A percentile compares a stretch with the other conserved stretches of the same genome.
These are phyloP conservation scores for Xylariaceae sp. DNA, from an alignment of 2,329 filamentous ascomycete species.

Conservation along the genomic window DNA sequence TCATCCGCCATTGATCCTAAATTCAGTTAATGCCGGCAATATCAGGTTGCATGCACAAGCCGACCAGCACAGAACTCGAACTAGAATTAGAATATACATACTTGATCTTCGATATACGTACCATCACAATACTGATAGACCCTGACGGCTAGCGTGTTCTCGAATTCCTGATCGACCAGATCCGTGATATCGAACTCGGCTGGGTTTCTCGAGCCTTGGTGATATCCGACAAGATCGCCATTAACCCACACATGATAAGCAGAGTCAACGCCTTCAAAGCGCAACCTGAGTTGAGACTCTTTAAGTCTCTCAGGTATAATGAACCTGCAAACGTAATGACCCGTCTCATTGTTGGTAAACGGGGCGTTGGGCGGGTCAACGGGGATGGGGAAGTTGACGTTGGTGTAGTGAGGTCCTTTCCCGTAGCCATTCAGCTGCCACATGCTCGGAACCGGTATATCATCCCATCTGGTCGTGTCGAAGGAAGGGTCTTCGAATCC, in stretches of 20 bases:
- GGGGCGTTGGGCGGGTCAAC: slow-evolving; percentile 55
- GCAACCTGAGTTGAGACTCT: slow-evolving; percentile 45
- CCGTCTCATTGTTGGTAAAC: slow-evolving; percentile 48
- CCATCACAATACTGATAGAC: slow-evolving; percentile 60
- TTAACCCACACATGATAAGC: slow-evolving; percentile 60
- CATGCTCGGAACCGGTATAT: slow-evolving; percentile 59
- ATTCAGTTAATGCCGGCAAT: not conserved
- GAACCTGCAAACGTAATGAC: slow-evolving; percentile 50
- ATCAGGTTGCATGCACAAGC: not conserved
- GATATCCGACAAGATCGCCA: slow-evolving; percentile 54
- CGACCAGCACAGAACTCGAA: not conserved
- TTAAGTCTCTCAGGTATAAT: slow-evolving; percentile 36
- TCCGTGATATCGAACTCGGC: slow-evolving; percentile 56
- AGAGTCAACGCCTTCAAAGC: slow-evolving; percentile 60
- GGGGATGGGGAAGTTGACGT: slow-evolving; percentile 61
- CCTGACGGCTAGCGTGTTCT: slow-evolving; percentile 49
- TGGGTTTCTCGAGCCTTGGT: slow-evolving; percentile 56
- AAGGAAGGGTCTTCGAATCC: slow-evolving; percentile 31
- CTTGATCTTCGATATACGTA: slow-evolving; percentile 55
- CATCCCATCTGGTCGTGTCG: slow-evolving; percentile 38
- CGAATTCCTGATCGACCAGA: slow-evolving; percentile 34
- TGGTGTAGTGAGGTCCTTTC: slow-evolving; percentile 59
- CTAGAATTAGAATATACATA: slow-evolving; percentile 8
- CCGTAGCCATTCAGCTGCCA: slow-evolving; percentile 68
- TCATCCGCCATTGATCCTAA: slow-evolving; percentile 57